A percentile compares a stretch with the other conserved stretches of the same genome.
These are phyloP conservation scores for Yamadazyma olivae DNA, from an alignment of 805 yeast species.

Conservation along the genomic window DNA sequence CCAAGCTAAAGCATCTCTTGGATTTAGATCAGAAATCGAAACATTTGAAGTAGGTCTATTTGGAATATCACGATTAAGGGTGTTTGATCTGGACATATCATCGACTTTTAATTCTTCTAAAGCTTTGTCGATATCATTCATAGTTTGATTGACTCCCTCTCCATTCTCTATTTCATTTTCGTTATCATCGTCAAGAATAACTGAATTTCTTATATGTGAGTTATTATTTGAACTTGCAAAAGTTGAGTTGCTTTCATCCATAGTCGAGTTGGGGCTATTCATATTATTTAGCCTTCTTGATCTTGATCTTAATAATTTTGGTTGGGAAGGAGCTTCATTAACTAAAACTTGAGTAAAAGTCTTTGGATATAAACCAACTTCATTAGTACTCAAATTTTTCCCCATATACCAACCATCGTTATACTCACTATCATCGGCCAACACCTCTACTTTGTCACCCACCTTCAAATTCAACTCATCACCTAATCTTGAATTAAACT, in stretches of 20 bases:
- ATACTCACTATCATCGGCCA: constrained; percentile 90
- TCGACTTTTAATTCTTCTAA: constrained; percentile 54
- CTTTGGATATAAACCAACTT: constrained; percentile 88
- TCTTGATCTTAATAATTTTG: constrained; percentile 40
- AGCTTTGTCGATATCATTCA: constrained; percentile 73
- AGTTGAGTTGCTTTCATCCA: neutral
- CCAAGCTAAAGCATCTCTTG: constrained; percentile 62
- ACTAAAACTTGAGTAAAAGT: constrained; percentile 66
- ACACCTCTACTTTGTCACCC: constrained; percentile 85
- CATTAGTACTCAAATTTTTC: constrained; percentile 63
- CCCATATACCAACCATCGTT: constrained; percentile 98
- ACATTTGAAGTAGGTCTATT: neutral
- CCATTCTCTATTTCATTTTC: too few species aligned
- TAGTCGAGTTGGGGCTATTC: constrained; percentile 9
- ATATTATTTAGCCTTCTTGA: constrained; percentile 45
- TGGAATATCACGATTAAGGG: too few species aligned
- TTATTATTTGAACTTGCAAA: neutral
- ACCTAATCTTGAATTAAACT: constrained; percentile 80
- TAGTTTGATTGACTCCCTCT: constrained; percentile 44
- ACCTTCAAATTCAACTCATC: constrained; percentile 80
- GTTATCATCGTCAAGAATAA: too few species aligned
- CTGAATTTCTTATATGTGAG: constrained; percentile 1
- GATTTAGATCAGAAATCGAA: constrained; percentile 31
- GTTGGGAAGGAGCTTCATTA: constrained; percentile 8
- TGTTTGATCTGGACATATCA: neutral